A percentile compares a stretch with the other conserved stretches of the same genome.
phyloP scores from a whole-genome alignment of 208 protist species.

The Tritrichomonas foetus region DNA sequence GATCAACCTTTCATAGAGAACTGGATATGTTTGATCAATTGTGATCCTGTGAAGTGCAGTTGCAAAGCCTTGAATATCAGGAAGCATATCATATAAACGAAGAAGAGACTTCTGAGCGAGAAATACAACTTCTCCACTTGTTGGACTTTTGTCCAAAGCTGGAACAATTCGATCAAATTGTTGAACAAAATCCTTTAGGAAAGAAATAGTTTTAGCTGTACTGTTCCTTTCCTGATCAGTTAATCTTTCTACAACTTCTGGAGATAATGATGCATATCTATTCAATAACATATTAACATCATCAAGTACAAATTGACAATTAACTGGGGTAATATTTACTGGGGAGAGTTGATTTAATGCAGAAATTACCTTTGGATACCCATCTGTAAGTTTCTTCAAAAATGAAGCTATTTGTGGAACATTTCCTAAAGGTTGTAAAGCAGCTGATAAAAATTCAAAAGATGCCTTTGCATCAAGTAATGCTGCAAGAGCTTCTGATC shows the following conservation, averaged over 20 bases:
- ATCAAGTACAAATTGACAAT: not conserved
- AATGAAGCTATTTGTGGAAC: not conserved
- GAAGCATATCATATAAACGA: not conserved
- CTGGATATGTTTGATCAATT: not conserved
- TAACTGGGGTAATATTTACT: not conserved
- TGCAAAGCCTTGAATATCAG: not conserved
- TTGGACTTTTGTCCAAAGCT: not conserved
- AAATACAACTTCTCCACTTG: not conserved
- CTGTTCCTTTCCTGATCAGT: not conserved
- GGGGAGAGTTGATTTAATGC: not conserved
- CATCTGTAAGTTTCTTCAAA: not conserved
- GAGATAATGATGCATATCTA: not conserved
- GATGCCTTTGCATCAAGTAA: not conserved
- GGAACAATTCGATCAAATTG: not conserved
- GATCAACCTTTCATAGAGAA: not conserved
- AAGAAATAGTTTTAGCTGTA: too few relatives aligned
- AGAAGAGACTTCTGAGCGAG: not conserved
- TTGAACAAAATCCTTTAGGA: not conserved
- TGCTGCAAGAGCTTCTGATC: not conserved
- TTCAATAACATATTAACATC: not conserved
- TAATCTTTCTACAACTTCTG: not conserved
- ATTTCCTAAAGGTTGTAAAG: not conserved
- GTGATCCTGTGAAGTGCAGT: not conserved
- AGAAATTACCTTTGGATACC: not conserved
- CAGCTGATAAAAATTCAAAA: not conserved